A percentile compares a stretch with the other conserved stretches of the same genome.
These are phyloP conservation scores for Elongisporangium senticosum DNA, from an alignment of 352 stramenopile genomes.

Conservation along the genomic window DNA sequence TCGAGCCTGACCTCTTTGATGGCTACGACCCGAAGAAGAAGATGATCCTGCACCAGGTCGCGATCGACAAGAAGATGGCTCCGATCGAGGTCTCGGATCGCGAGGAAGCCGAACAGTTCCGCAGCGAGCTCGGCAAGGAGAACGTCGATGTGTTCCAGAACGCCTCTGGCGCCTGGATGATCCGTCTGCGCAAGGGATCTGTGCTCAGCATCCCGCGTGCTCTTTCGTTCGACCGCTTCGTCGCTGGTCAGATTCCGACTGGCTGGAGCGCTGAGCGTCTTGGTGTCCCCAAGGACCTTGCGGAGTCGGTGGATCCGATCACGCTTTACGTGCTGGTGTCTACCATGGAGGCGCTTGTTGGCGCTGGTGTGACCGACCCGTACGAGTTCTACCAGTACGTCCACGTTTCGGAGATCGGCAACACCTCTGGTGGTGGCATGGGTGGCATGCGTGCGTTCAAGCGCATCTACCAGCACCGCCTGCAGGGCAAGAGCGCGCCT, in stretches of 20 bases:
- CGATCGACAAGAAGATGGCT: slow-evolving; percentile 87
- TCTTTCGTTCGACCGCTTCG: slow-evolving; percentile 78
- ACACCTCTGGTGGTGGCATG: slow-evolving; percentile 80
- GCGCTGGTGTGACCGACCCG: slow-evolving; percentile 75
- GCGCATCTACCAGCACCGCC: slow-evolving; percentile 68
- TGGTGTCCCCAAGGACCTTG: slow-evolving; percentile 77
- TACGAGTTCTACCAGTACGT: slow-evolving; percentile 92
- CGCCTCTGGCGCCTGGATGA: slow-evolving; percentile 70
- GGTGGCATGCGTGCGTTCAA: slow-evolving; percentile 76
- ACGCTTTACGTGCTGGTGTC: slow-evolving; percentile 73
- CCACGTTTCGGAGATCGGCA: slow-evolving; percentile 84
- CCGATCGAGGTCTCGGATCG: slow-evolving; percentile 79
- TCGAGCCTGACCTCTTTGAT: slow-evolving; percentile 84
- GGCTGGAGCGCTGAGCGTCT: slow-evolving; percentile 82
- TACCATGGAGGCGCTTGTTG: slow-evolving; percentile 79
- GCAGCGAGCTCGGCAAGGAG: slow-evolving; percentile 70
- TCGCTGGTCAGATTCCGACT: slow-evolving; percentile 85
- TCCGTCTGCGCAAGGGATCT: slow-evolving; percentile 72
- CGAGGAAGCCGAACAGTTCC: slow-evolving; percentile 82
- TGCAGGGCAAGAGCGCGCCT: slow-evolving; percentile 62
- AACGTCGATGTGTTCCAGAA: slow-evolving; percentile 82
- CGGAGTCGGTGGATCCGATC: slow-evolving; percentile 69
- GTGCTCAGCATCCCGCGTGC: slow-evolving; percentile 80
- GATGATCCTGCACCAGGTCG: slow-evolving; percentile 79
- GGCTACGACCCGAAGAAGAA: slow-evolving; percentile 88